Conservation (phyloP, 345 rosid genomes). For the Citrus sp. region DNA sequence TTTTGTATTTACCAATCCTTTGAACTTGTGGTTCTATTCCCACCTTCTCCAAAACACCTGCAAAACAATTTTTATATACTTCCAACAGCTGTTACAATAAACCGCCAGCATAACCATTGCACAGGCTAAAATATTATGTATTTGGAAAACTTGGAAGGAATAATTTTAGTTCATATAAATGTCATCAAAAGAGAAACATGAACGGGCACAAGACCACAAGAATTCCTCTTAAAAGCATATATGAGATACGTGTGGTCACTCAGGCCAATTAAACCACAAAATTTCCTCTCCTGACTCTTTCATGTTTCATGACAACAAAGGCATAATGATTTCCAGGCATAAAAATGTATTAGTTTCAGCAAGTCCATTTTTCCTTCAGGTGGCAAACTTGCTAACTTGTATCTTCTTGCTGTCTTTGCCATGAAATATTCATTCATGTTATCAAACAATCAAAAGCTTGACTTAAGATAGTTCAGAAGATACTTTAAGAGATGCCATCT, state of each 20-base stretch:
- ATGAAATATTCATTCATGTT: background rate
- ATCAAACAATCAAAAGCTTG: background rate
- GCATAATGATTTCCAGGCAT: background rate
- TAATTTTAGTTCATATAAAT: background rate
- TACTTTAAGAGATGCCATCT: background rate
- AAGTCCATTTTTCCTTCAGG: background rate
- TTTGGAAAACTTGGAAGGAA: background rate
- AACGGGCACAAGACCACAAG: background rate
- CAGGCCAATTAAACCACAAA: background rate
- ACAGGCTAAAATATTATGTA: background rate
- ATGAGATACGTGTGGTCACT: background rate
- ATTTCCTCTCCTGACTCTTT: background rate
- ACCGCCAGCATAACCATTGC: conserved; percentile 3
- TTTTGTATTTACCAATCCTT: conserved; percentile 94
- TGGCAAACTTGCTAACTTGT: background rate
- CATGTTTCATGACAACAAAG: background rate
- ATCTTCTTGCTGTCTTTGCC: background rate
- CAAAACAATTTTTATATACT: conserved; percentile 11
- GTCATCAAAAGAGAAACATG: background rate
- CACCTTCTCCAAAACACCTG: conserved; percentile 87
- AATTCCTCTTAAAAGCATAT: background rate
- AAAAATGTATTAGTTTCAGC: background rate
- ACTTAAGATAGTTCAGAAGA: background rate
- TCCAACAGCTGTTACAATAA: background rate
- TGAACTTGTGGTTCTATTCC: conserved; percentile 89